These are phyloP conservation scores for Saksenaea oblongispora DNA, from an alignment of 371 early-diverging fungal species.

Conservation along the genomic window DNA sequence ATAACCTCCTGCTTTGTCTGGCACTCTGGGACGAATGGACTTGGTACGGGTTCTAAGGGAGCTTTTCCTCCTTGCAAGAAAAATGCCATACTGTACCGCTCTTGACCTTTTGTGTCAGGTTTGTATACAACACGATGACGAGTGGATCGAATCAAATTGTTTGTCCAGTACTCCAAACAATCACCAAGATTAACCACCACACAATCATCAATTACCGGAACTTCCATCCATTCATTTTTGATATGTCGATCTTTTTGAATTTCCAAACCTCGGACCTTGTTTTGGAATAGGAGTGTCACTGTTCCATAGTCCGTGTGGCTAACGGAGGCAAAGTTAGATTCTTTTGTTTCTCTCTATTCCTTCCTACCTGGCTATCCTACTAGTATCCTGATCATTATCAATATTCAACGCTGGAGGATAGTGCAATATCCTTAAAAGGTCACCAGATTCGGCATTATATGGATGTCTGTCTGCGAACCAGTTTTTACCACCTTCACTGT, in stretches of 20 bases:
- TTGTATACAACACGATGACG: constrained; percentile 64
- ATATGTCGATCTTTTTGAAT: constrained; percentile 40
- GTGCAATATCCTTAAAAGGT: constrained; percentile 49
- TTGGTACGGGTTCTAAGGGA: constrained; percentile 17
- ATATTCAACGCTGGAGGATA: constrained; percentile 40
- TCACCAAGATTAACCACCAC: constrained; percentile 67
- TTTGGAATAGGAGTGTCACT: constrained; percentile 63
- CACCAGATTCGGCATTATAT: constrained; percentile 45
- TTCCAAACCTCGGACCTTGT: constrained; percentile 62
- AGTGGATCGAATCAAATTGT: constrained; percentile 57
- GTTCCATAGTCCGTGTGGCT: constrained; percentile 66
- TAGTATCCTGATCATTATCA: constrained; percentile 23
- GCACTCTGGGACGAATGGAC: constrained; percentile 5
- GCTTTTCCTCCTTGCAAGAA: constrained; percentile 47
- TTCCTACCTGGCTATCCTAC: constrained; percentile 52
- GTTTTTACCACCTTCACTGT: constrained; percentile 40
- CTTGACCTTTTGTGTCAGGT: constrained; percentile 35
- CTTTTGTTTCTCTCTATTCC: neutral
- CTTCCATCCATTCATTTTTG: constrained; percentile 49
- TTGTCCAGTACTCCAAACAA: constrained; percentile 67
- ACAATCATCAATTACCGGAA: constrained; percentile 50
- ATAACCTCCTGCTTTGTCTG: neutral
- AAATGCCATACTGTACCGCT: constrained; percentile 64
- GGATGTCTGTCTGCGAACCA: constrained; percentile 49
- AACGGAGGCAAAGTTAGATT: neutral